phyloP scores from a whole-genome alignment of 1,284 basidiomycete genomes.

The Clitocybe nebularis region DNA sequence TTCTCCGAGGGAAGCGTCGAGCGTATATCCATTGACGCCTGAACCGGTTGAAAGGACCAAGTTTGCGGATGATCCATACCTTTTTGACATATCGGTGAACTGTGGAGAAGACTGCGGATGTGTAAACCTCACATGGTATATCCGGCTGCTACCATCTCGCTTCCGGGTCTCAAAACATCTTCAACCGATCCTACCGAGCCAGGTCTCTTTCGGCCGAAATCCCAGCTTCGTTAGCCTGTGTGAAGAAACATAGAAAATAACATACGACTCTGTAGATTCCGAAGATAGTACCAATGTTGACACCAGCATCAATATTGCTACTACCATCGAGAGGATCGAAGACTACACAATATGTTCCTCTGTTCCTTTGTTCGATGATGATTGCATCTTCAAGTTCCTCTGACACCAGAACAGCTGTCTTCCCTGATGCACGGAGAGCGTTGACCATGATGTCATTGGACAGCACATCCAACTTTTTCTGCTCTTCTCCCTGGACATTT shows the following conservation, averaged over 20 bases:
- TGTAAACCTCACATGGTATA: constrained; percentile 89
- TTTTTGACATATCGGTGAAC: too few species aligned
- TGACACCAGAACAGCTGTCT: constrained; percentile 94
- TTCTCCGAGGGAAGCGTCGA: constrained; percentile 94
- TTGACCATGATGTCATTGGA: constrained; percentile 99
- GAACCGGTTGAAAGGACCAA: constrained; percentile 93
- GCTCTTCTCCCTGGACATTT: constrained; percentile 98
- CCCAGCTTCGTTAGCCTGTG: too few species aligned
- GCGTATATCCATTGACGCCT: constrained; percentile 98
- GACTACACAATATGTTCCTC: constrained; percentile 92
- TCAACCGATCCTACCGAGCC: constrained; percentile 76
- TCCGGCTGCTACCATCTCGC: constrained; percentile 97
- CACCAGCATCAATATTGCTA: constrained; percentile 99
- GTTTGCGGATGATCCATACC: constrained; percentile 99
- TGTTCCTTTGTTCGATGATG: constrained; percentile 76
- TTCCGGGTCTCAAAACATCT: constrained; percentile 93
- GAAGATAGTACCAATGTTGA: constrained; percentile 99
- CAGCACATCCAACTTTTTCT: constrained; percentile 98
- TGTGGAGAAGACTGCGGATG: too few species aligned
- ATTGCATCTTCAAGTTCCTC: constrained; percentile 95
- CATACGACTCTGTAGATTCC: constrained; percentile 91
- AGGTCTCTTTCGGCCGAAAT: constrained; percentile 58
- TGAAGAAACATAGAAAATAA: constrained; percentile 14
- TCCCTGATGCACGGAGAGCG: constrained; percentile 88
- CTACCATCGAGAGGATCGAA: constrained; percentile 98